A percentile compares a stretch with the other conserved stretches of the same genome.
Evolutionary conservation across 106 monocot genomes (phyloP).

Genomic region (Apostasia ramifera): DNA sequence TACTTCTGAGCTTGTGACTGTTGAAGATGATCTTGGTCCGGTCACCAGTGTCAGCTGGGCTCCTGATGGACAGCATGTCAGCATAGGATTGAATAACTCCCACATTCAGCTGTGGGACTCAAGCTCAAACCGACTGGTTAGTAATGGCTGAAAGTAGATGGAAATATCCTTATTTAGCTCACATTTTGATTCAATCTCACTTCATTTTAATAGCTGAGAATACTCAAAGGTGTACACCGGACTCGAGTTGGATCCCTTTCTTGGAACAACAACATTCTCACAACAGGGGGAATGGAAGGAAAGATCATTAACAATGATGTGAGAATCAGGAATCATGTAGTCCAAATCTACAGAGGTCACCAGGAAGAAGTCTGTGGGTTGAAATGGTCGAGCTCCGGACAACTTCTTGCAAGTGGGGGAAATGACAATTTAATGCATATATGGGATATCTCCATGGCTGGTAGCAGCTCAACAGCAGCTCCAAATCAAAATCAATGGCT

Average conservation of each 20-base stretch:
- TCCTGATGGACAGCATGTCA: slow-evolving; percentile 53
- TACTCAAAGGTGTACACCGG: slow-evolving; percentile 32
- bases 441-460: slow-evolving; percentile 43
- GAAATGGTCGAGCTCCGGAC: slow-evolving; percentile 50
- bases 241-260: slow-evolving; percentile 49
- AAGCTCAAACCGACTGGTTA: slow-evolving; percentile 36
- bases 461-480: slow-evolving; percentile 8
- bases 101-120: slow-evolving; percentile 56
- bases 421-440: slow-evolving; percentile 59
- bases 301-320: slow-evolving; percentile 61
- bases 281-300: slow-evolving; percentile 56
- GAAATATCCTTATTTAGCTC: too few species aligned
- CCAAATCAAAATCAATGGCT: slow-evolving; percentile 30
- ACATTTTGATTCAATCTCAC: not conserved
- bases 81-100: slow-evolving; percentile 50
- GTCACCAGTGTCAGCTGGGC: slow-evolving; percentile 77
- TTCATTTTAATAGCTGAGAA: slow-evolving; percentile 36
- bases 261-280: slow-evolving; percentile 57
- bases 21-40: slow-evolving; percentile 47
- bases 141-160: not conserved
- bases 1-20: slow-evolving; percentile 43
- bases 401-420: slow-evolving; percentile 52
- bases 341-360: slow-evolving; percentile 42
- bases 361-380: slow-evolving; percentile 50
- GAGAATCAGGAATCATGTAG: slow-evolving; percentile 20